Base-by-base conservation (phyloP, 306 rosid species). In the Urtica urens region DNA sequence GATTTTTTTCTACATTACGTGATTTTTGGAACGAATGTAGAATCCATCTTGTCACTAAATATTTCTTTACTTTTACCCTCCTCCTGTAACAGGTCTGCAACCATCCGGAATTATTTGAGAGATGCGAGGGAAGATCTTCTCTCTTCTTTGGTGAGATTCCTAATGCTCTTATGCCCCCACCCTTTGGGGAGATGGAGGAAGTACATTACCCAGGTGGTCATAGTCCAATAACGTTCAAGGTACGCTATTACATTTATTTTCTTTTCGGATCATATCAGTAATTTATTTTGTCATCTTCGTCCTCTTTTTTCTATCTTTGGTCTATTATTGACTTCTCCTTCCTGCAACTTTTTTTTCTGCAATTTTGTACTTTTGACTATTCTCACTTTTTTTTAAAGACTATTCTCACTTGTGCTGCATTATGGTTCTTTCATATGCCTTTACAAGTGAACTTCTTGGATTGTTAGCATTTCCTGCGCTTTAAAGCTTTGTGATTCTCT, bases 71-170 rank as follows among this genome's bases (percentile, higher is more conserved):
- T 39, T 23, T 11, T 23, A 40, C 46, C 49, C 64, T 62, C 15
- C n/a, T 24, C 57, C 56, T 35, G 45, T 77, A 77, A 26, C 62
- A 90, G 99, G 99, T 90, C 17, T 90, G 99, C 80, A 90, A 90
- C 70, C 99, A 90, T 72, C 99, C 99, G 16, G 99, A 90, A 65
- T 69, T 85, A 79, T 90, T 90, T 28, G 99, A 90, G 64, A 90
- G 99, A 70, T 81, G 78, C 43, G 99, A 90, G 73, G 99, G 99
- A 73, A 82, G 74, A 69, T 77, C 94, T 10, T 90, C 66, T 78
- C 68, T 81, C 21, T 69, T 79, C 77, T 90, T 90, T 55, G 85
- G 90, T 29, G 81, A 64, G 49, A 71, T 90, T 53, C 82, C 99
- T 6, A 77, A 81, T 67, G 65, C 95, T 60, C 95, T 90, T 62